A percentile compares a stretch with the other conserved stretches of the same genome.
Conservation (phyloP, 225 moss, liverwort and hornwort species). For the Bryum argenteum region DNA sequence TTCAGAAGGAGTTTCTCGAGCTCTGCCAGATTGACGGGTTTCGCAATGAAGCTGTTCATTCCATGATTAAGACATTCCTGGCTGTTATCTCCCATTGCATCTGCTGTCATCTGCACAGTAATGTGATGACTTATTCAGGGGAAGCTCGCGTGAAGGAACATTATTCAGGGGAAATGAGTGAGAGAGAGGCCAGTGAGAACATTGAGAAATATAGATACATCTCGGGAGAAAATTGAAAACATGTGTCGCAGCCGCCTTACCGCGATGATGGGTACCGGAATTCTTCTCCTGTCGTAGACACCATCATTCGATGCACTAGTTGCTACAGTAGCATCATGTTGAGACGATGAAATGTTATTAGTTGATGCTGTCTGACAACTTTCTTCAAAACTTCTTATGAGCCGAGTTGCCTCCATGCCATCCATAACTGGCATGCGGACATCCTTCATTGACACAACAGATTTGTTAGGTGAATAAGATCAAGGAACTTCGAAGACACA, state of each 20-base stretch:
- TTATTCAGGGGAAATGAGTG: background rate
- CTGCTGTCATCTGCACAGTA: slow-evolving; percentile 47
- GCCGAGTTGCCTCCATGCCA: slow-evolving; percentile 46
- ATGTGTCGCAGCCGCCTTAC: slow-evolving; percentile 27
- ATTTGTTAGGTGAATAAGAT: background rate
- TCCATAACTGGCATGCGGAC: slow-evolving; percentile 83
- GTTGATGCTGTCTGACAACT: slow-evolving; percentile 12
- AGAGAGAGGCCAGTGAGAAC: background rate
- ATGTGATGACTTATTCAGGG: slow-evolving; percentile 18
- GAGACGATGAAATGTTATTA: slow-evolving; percentile 19
- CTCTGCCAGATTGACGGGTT: slow-evolving; percentile 38
- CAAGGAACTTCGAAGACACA: background rate
- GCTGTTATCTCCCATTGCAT: slow-evolving; percentile 37
- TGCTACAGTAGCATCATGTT: slow-evolving; percentile 20
- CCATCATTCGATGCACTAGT: slow-evolving; percentile 9
- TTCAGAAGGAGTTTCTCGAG: slow-evolving; percentile 37
- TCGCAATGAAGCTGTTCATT: slow-evolving; percentile 46
- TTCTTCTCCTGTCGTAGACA: slow-evolving; percentile 21
- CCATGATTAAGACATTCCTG: slow-evolving; percentile 39
- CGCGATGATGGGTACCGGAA: slow-evolving; percentile 41
- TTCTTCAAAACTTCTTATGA: slow-evolving; percentile 38
- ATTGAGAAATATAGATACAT: background rate
- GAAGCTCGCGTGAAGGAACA: background rate
- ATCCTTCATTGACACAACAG: slow-evolving; percentile 48
- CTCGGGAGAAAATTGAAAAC: background rate